phyloP scores from a whole-genome alignment of 306 rosid species.

The Cucurbita pepo region DNA sequence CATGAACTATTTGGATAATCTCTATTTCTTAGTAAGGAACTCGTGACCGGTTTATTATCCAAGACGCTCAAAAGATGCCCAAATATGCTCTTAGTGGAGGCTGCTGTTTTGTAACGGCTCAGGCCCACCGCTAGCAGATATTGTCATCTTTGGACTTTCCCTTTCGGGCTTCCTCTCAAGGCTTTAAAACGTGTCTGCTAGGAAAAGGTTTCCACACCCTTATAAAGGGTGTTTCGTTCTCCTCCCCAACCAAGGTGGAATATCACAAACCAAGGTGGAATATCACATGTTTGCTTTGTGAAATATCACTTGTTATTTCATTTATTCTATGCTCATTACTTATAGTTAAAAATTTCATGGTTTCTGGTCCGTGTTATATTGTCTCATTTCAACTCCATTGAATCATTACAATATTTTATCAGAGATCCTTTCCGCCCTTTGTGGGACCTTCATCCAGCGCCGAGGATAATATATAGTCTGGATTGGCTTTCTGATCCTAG shows the following conservation, averaged over 20 bases:
- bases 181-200: too few relatives aligned
- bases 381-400: not conserved
- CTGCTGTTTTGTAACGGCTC: not conserved
- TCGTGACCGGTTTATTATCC: not conserved
- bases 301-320: not conserved
- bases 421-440: slow-evolving; percentile 74
- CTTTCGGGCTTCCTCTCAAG: too few relatives aligned
- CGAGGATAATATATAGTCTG: slow-evolving; percentile 60
- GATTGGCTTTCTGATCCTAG: slow-evolving; percentile 82
- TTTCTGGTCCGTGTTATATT: not conserved
- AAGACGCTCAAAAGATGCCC: not conserved
- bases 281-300: not conserved
- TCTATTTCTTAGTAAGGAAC: not conserved
- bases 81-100: not conserved
- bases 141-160: too few relatives aligned
- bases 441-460: slow-evolving; percentile 51
- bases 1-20: not conserved
- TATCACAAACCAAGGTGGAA: too few relatives aligned
- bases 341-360: not conserved
- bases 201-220: too few relatives aligned
- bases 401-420: not conserved
- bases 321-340: not conserved
- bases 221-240: too few relatives aligned
- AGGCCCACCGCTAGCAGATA: too few relatives aligned
- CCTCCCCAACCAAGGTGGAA: too few relatives aligned